Conservation (phyloP, 2,329 filamentous ascomycete genomes). For the Beauveria pseudobassiana region DNA sequence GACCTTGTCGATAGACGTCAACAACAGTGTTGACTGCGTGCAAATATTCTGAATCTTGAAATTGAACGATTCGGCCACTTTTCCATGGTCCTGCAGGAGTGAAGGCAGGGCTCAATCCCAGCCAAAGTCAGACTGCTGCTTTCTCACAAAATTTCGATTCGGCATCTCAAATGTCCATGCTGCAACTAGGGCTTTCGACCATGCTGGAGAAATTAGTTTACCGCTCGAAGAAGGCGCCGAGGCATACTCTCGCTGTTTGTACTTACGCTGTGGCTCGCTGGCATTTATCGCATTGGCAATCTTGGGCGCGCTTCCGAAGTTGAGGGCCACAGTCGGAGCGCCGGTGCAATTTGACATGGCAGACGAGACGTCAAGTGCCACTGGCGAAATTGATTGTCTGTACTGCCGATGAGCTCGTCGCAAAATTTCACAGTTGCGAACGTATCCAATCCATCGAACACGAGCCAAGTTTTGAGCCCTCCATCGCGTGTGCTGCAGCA, state of each 20-base stretch:
- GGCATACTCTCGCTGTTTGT: not conserved
- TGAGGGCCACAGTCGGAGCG: conserved; percentile 13
- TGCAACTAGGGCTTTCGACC: not conserved
- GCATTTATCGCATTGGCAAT: conserved; percentile 9
- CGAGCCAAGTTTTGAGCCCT: conserved; percentile 37
- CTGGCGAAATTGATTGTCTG: conserved; percentile 56
- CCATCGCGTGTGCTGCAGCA: conserved; percentile 18
- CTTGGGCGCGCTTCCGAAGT: conserved; percentile 17
- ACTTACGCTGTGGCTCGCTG: conserved; percentile 4
- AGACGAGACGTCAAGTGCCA: conserved; percentile 50
- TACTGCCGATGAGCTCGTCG: conserved; percentile 43
- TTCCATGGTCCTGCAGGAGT: conserved; percentile 57
- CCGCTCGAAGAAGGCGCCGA: not conserved
- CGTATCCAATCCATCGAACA: conserved; percentile 57
- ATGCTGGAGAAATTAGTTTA: not conserved
- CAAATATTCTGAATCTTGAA: conserved; percentile 32
- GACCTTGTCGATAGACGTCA: conserved; percentile 51
- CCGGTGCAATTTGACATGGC: conserved; percentile 23
- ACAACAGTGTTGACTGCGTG: conserved; percentile 40
- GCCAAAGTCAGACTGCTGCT: conserved; percentile 56
- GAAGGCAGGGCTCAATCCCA: conserved; percentile 58
- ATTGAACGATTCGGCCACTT: conserved; percentile 48
- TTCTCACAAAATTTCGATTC: conserved; percentile 34
- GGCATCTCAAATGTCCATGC: conserved; percentile 4
- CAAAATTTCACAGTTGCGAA: conserved; percentile 51